Evolutionary conservation across 2,329 filamentous ascomycete species (phyloP), one percentile per base, ranked within the genome.

Genomic region (Fusarium subglutinans): DNA sequence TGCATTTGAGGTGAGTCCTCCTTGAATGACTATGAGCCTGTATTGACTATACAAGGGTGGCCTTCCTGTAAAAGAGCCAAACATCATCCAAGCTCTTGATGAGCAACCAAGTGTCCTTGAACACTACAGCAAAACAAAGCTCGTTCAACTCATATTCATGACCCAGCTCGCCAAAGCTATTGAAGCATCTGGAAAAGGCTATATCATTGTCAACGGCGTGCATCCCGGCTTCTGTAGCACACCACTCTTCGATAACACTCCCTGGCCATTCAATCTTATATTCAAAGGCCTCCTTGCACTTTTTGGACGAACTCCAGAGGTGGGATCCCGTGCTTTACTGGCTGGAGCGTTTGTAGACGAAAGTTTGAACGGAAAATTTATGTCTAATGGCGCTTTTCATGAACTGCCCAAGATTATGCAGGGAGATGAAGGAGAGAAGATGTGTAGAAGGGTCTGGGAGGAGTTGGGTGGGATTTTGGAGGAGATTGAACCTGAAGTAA

Each of bases 391-490:
- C 20, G 63, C 69, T 33, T 63, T 82, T 24, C 66, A 73, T 37
- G 48, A 55, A 30, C 71, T 73, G 54, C 77, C 80, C 10, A 57
- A 62, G 15, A 44, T 70, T 11, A 79, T 82, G 76, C 59, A 73
- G 12, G 79, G 84, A 10, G 77, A 81, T 10, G 80, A 84, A 40
- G 86, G 85, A 1, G 73, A 77, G 43, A 60, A 78, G 58, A 66
- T 79, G 60, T 83, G 83, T 65, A 74, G 77, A 51, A 82, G 78
- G 65, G 76, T 86, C 6, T 88, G 82, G 77, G 79, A 74, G 22
- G 85, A 88, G 79, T 70, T 88, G 72, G 53, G 84, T 69, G 81
- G 73, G 17, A 78, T 85, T 26, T 61, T 88, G 37, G 85, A 87
- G 56, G 79, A 58, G 7, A 81, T 87, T 38, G 80, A 86, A 68